Conservation (phyloP, 306 rosid species). For the Vigna trinervia region DNA sequence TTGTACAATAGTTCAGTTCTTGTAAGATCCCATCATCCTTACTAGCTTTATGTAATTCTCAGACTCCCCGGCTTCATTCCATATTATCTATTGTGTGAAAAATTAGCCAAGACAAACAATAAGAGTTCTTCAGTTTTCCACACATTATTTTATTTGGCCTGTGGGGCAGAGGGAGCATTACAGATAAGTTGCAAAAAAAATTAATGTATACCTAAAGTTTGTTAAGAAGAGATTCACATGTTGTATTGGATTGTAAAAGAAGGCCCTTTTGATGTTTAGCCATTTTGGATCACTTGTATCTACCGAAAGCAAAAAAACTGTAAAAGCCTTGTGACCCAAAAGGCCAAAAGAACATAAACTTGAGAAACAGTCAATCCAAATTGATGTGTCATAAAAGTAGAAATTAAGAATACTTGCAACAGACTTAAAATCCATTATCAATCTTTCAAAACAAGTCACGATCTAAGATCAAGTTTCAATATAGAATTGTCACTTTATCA, state of each 20-base stretch:
- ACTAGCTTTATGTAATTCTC: conserved; percentile 18
- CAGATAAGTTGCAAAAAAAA: conserved; percentile 2
- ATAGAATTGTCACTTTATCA: neutral
- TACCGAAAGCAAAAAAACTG: conserved; percentile 39
- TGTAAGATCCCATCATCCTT: too few relatives aligned
- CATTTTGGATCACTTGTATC: conserved; percentile 56
- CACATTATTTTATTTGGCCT: neutral
- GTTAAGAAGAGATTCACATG: conserved; percentile 76
- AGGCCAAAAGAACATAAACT: conserved; percentile 13
- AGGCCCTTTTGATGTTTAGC: conserved; percentile 59
- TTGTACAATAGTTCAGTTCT: too few relatives aligned
- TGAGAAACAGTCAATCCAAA: neutral
- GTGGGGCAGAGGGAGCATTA: neutral
- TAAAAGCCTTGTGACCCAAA: neutral
- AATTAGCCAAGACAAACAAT: conserved; percentile 14
- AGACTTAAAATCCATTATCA: conserved; percentile 11
- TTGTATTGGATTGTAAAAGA: conserved; percentile 72
- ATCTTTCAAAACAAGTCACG: conserved; percentile 30
- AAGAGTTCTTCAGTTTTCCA: conserved; percentile 8
- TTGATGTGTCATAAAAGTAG: neutral
- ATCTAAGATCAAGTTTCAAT: conserved; percentile 19
- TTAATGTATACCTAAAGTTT: conserved; percentile 79
- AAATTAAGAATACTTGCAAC: conserved; percentile 10
- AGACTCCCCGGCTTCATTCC: conserved; percentile 96
- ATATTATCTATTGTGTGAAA: conserved; percentile 69